Conservation (phyloP, 352 stramenopile genomes). For the Blastocystis sp. region DNA sequence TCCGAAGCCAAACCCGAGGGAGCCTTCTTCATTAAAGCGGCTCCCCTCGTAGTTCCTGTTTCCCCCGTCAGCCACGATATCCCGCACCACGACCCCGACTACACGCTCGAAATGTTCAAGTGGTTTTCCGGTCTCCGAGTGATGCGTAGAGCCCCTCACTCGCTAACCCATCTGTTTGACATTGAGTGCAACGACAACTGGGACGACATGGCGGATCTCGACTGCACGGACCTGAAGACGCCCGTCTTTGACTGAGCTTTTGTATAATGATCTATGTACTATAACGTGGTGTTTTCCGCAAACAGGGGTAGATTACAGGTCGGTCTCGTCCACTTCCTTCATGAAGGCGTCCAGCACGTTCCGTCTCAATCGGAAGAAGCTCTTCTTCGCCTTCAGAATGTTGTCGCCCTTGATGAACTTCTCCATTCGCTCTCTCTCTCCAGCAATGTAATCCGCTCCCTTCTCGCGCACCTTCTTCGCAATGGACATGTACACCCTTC, state of each 20-base stretch:
- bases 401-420: conserved; percentile 25
- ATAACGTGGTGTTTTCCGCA: conserved; percentile 10
- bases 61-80: not conserved
- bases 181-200: conserved; percentile 14
- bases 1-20: not conserved
- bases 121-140: not conserved
- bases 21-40: not conserved
- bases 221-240: conserved; percentile 36
- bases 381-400: conserved; percentile 54
- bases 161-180: not conserved
- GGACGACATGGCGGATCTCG: conserved; percentile 34
- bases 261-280: conserved; percentile 1
- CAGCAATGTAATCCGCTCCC: conserved; percentile 16
- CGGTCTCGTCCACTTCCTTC: not conserved
- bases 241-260: conserved; percentile 59
- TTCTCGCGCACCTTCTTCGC: conserved; percentile 49
- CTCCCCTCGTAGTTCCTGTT: not conserved
- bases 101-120: conserved; percentile 1
- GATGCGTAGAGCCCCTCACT: not conserved
- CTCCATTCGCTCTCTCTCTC: conserved; percentile 14
- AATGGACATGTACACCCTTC: conserved; percentile 59
- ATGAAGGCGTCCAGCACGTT: conserved; percentile 57
- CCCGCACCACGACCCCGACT: conserved; percentile 12
- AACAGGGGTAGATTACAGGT: not conserved
- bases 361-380: conserved; percentile 39